Evolutionary conservation across 345 rosid genomes (phyloP).

Genomic region (Cardamine chenopodiifolia): DNA sequence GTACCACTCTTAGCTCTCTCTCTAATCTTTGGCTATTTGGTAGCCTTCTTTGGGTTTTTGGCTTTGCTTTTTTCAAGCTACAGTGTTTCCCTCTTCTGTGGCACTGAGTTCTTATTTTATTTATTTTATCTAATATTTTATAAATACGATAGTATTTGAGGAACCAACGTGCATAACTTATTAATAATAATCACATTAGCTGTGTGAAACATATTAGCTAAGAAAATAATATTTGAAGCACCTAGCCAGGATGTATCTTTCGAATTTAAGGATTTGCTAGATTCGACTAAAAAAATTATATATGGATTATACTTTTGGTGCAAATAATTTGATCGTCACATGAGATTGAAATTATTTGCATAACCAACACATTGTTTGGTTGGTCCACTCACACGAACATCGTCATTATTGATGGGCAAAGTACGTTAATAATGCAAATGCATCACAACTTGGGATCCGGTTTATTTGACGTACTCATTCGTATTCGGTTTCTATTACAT

Average conservation of each 20-base stretch:
- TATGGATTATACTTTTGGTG: conserved; percentile 15
- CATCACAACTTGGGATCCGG: conserved; percentile 31
- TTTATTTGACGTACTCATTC: conserved; percentile 14
- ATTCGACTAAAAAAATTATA: background rate
- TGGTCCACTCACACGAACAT: conserved; percentile 38
- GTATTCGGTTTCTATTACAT: conserved; percentile 22
- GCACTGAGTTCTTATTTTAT: too few relatives aligned
- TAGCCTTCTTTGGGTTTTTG: too few relatives aligned
- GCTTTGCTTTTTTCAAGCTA: too few relatives aligned
- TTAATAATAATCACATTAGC: background rate
- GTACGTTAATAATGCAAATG: conserved; percentile 30
- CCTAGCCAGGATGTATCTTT: conserved; percentile 25
- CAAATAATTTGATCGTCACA: conserved; percentile 34
- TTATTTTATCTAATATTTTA: too few relatives aligned
- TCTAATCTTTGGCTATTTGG: too few relatives aligned
- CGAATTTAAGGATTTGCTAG: conserved; percentile 2
- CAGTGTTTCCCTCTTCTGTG: too few relatives aligned
- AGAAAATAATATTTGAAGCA: conserved; percentile 8
- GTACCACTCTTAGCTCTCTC: too few relatives aligned
- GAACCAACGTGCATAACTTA: background rate
- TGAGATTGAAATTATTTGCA: conserved; percentile 31
- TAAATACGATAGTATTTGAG: background rate
- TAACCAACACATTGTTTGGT: conserved; percentile 39
- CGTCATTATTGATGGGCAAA: conserved; percentile 32
- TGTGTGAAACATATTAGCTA: background rate